These are phyloP conservation scores for Coemansia sp. DNA, from an alignment of 192 early-diverging fungal genomes.

Conservation along the genomic window DNA sequence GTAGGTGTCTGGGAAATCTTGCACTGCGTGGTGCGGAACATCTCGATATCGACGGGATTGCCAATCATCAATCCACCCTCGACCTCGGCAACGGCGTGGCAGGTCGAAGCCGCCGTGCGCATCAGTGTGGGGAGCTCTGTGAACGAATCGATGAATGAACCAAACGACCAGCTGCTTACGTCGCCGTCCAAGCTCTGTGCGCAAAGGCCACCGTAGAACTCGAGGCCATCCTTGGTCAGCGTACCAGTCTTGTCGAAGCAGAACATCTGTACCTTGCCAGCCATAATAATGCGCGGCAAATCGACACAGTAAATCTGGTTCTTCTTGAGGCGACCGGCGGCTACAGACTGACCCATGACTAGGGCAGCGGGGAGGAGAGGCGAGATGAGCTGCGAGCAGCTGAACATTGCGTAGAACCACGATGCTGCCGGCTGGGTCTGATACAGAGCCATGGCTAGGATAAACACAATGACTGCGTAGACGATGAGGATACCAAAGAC, in stretches of 20 bases:
- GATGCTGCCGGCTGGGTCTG: constrained; percentile 51
- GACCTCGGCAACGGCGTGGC: constrained; percentile 50
- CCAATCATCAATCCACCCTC: constrained; percentile 8
- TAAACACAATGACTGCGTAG: constrained; percentile 50
- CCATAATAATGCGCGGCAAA: constrained; percentile 55
- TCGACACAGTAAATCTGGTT: constrained; percentile 59
- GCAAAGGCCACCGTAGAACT: constrained; percentile 47
- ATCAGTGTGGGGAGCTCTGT: constrained; percentile 5
- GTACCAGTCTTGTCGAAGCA: constrained; percentile 66
- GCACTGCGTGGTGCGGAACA: constrained; percentile 16
- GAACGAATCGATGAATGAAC: too few relatives aligned
- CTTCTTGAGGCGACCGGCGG: constrained; percentile 48
- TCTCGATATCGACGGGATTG: constrained; percentile 20
- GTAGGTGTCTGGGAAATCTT: constrained; percentile 19
- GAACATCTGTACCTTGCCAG: constrained; percentile 60
- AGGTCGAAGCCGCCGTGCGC: constrained; percentile 41
- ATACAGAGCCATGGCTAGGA: constrained; percentile 39
- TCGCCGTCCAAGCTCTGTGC: constrained; percentile 9
- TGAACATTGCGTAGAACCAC: constrained; percentile 61
- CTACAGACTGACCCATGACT: constrained; percentile 57
- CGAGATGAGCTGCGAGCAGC: constrained; percentile 55
- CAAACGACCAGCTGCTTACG: too few relatives aligned
- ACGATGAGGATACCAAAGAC: constrained; percentile 52
- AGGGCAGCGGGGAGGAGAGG: constrained; percentile 58
- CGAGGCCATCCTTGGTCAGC: constrained; percentile 60